Percentiles rank a stretch among this genome's conserved stretches.
These are phyloP conservation scores for Backusella liffmaniae DNA, from an alignment of 192 early-diverging fungal genomes.

Conservation along the genomic window DNA sequence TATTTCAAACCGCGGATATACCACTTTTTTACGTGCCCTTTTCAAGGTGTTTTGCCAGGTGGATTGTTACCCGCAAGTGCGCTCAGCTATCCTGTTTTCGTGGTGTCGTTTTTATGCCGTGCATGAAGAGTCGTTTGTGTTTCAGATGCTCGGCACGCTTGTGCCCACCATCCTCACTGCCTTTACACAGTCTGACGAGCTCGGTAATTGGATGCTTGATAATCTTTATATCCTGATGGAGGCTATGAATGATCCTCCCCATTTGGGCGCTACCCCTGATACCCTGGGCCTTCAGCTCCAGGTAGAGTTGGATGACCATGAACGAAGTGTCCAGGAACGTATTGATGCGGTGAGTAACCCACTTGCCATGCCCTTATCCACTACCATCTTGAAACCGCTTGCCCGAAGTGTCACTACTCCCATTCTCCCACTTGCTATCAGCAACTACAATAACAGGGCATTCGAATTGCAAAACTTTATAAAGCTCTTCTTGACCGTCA, in stretches of 20 bases:
- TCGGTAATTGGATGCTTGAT: conserved; percentile 42
- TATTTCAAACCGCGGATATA: conserved; percentile 51
- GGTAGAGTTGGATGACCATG: conserved; percentile 37
- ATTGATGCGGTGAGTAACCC: conserved; percentile 32
- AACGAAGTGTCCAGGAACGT: conserved; percentile 27
- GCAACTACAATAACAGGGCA: conserved; percentile 26
- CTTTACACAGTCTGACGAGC: conserved; percentile 29
- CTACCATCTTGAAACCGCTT: conserved; percentile 32
- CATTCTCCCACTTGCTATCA: conserved; percentile 9
- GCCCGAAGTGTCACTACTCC: conserved; percentile 23
- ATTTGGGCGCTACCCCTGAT: conserved; percentile 28
- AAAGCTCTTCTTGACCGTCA: conserved; percentile 57
- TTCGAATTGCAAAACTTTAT: conserved; percentile 51
- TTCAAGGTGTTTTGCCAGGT: conserved; percentile 58
- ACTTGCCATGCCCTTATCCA: conserved; percentile 24
- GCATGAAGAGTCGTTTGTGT: conserved; percentile 58
- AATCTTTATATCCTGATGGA: conserved; percentile 47
- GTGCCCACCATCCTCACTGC: conserved; percentile 48
- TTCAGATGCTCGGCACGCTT: conserved; percentile 53
- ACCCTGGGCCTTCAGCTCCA: conserved; percentile 36
- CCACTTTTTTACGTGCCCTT: conserved; percentile 46
- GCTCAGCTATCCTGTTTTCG: conserved; percentile 45
- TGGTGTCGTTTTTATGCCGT: conserved; percentile 52
- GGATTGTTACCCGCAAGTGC: conserved; percentile 29
- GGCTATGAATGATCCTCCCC: conserved; percentile 40